Evolutionary conservation across 768 basidiomycete genomes (phyloP), one percentile per base, ranked within the genome.

Genomic region (Dioszegia hungarica): DNA sequence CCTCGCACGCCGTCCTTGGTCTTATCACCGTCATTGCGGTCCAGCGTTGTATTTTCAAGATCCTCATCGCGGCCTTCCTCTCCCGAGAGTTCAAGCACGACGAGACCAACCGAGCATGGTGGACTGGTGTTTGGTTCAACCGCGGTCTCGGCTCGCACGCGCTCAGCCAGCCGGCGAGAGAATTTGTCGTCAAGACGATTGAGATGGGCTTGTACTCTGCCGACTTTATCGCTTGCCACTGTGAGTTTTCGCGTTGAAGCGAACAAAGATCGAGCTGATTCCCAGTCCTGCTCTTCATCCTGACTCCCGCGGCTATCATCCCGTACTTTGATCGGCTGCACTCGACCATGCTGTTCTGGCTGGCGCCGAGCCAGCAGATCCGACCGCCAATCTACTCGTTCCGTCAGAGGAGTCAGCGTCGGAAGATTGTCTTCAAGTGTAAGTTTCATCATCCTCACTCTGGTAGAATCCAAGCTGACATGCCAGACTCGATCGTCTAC

Each of bases 31-130:
- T 91, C 59, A 88, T 97, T 59, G 59, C 63, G 55, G 89, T 98
- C 55, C 92, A 98, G 73, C 85, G 95, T 48, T 88, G 88, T 17
- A 78, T 97, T 59, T 86, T 93, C 83, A 98, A 98, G 81, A 81
- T 91, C 57, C 79, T 95, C 54, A 98, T 99, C 70, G 81, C 93
- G 0, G 87, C 94, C 59, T 91, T 93, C 83, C 80, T 98, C 34
- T 88, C 92, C 37, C 87, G 95, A 61, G 95, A 99, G 77, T 95
- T 95, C 83, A 99, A 99, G 79, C 92, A 98, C 74, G 95, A 99
- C 74, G 93, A 98, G 78, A 93, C 90, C 33, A 98, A 98, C 79
- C 82, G 90, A 25, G 93, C 93, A 6, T 99, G 94, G 94, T 99
- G 95, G 95, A 94, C 93, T 29, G 93, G 75, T 68, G 75, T 77